Evolutionary conservation across 768 basidiomycete genomes (phyloP), one percentile per base, ranked within the genome.

Genomic region (Lentinus tigrinus): DNA sequence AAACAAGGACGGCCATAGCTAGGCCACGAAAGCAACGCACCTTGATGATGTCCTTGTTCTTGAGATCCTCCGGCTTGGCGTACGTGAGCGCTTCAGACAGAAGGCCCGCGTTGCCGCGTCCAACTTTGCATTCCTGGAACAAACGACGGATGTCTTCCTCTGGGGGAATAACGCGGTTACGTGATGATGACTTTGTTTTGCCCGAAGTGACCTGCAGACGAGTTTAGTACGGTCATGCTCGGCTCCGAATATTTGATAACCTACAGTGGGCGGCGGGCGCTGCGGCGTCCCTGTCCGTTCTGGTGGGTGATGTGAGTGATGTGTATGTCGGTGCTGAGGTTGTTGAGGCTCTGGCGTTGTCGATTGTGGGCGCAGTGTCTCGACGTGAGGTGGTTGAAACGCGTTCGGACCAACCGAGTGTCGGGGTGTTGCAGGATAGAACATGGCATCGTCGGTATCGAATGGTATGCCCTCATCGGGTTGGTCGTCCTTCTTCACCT

Each of bases 131-230:
- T 70, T 97, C 95, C 63, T 93, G 85, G 64, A 91, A 85, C 48
- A 97, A 72, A 16, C 90, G 79, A 13, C 87, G 79, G 49, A 94
- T 90, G 65, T 97, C 92, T 64, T 96, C 93, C 39, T 95, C 91
- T 19, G 74, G 82, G 0, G 93, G 86, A 36, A 95, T 83, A 44
- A 85, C 73, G 38, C 72, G 75, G 49, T 71, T 74, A 43, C 71
- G 73, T 16, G 71, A 68, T 49, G 66, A 65, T 3, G 66, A 65
- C 2, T 56, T 62, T 38, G 67, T 61, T 55, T 62, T 66, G 19
- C 51, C 36, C 28, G 60, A 50, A 34, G 56, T 28, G 28, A 63
- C 23, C 62, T 61, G 7, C 1, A 24, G 19, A 28, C 14, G 4
- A 48, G 1, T n/a, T 55, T 23, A n/a, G 37, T n/a, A 42, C 27